A percentile compares a stretch with the other conserved stretches of the same genome.
phyloP scores from a whole-genome alignment of 305 asterid genomes.

The Petunia hybrid region DNA sequence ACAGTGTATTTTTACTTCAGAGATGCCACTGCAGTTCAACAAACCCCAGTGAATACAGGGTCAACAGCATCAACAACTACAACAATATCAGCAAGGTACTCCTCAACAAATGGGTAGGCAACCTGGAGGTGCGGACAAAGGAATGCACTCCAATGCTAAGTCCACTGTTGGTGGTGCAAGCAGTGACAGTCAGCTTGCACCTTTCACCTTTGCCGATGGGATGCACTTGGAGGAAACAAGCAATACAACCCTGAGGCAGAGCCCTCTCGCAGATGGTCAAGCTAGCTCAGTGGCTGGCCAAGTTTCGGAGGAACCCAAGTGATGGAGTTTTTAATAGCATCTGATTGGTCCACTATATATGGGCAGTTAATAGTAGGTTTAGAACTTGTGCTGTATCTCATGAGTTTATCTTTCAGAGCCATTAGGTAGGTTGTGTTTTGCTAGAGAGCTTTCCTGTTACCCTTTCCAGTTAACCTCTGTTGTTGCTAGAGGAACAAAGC shows the following conservation, averaged over 20 bases:
- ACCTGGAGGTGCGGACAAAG: slow-evolving; percentile 56
- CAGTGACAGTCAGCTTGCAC: slow-evolving; percentile 47
- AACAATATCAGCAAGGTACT: slow-evolving; percentile 48
- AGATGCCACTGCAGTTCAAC: slow-evolving; percentile 57
- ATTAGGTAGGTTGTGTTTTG: slow-evolving; percentile 24
- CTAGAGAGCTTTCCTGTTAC: not conserved
- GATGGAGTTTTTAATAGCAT: slow-evolving; percentile 28
- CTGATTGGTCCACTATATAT: not conserved
- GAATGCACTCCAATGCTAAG: slow-evolving; percentile 33
- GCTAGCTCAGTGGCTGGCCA: slow-evolving; percentile 47
- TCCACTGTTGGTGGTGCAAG: slow-evolving; percentile 53
- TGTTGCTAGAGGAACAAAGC: slow-evolving; percentile 39
- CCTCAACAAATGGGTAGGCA: slow-evolving; percentile 56
- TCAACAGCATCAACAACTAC: slow-evolving; percentile 57
- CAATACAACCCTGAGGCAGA: slow-evolving; percentile 53
- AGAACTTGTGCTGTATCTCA: slow-evolving; percentile 38
- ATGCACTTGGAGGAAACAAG: slow-evolving; percentile 50
- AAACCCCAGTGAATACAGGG: slow-evolving; percentile 62
- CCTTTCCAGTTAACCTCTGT: slow-evolving; percentile 26
- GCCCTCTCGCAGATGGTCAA: slow-evolving; percentile 51
- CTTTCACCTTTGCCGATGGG: slow-evolving; percentile 48
- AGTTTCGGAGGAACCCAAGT: slow-evolving; percentile 56
- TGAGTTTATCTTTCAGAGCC: slow-evolving; percentile 19
- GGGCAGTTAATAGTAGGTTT: slow-evolving; percentile 50
- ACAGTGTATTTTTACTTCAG: slow-evolving; percentile 59